Base-by-base conservation (phyloP, 1,139 yeast species). In the Hyphopichia fennica region DNA sequence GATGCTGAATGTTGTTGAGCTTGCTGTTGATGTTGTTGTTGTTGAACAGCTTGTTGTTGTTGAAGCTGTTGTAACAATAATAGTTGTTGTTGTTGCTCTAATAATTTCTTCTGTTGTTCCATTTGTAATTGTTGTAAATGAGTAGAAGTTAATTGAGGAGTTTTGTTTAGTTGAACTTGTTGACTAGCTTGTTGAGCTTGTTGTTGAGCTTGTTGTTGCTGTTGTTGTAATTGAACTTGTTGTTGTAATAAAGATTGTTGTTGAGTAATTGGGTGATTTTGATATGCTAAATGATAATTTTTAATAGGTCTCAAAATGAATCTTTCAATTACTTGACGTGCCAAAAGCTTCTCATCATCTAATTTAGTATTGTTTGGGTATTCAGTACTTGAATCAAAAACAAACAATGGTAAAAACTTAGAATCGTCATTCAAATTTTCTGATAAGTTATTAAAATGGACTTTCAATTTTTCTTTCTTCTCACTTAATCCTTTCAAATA, bases 261-360 rank as follows among this genome's bases (percentile, higher is more conserved):
- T 53, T 72, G 77, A 38, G 62, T 56, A 45, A 67, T 65, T 39
- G 74, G 76, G 49, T 72, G 79, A 53, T 72, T 72, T 49, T 67
- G 73, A 52, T 72, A 73, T 13, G 78, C 75, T 53, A 73, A 67
- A 50, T 73, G 77, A 48, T 73, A 73, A 48, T 72, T 73, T 47
- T 73, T 73, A 45, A 73, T 59, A 14, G 77, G 78, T 42, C 68
- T 65, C 45, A 72, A 66, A 37, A 73, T 52, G 44, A 60, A 69
- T 39, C 65, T 61, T 51, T 73, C 79, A 45, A 73, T 71, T 10
- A 72, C 67, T 55, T 65, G 72, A 43, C 72, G 67, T 9, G 76
- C 69, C 33, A 69, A 56, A 9, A 58, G 41, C 45, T 61, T 65
- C 43, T 72, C 77, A 33, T 69, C 75, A 35, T 68, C 72, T 33